A percentile compares a stretch with the other conserved stretches of the same genome.
phyloP scores from a whole-genome alignment of 495 filamentous ascomycete genomes.

The Monascus purpureus region DNA sequence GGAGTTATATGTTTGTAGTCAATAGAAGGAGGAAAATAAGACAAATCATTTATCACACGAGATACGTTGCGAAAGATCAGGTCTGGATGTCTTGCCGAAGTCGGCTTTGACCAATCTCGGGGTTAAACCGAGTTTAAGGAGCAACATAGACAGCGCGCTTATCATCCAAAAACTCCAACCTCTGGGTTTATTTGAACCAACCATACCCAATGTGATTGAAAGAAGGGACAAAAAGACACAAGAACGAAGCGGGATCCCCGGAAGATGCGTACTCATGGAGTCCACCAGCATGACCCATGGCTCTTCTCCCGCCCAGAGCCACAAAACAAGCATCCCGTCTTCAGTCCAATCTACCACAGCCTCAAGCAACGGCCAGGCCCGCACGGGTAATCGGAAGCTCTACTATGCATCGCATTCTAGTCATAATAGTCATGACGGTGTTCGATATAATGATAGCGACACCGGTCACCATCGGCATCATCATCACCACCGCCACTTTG shows the following conservation, averaged over 20 bases:
- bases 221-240: neutral
- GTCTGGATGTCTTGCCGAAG: too few species aligned
- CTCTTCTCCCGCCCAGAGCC: constrained; percentile 7
- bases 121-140: too few species aligned
- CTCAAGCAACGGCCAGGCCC: neutral
- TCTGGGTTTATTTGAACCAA: too few species aligned
- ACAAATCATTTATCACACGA: too few species aligned
- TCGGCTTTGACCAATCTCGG: too few species aligned
- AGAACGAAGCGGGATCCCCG: neutral
- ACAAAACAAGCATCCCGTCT: constrained; percentile 6
- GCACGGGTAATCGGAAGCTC: neutral
- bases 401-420: constrained; percentile 1
- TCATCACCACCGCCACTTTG: constrained; percentile 8
- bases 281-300: constrained; percentile 15
- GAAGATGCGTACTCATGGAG: constrained; percentile 1
- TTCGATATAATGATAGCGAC: neutral
- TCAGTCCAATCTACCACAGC: constrained; percentile 9
- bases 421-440: constrained; percentile 1
- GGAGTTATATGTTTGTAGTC: too few species aligned
- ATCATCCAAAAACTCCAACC: too few species aligned
- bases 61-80: too few species aligned
- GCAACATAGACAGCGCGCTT: too few species aligned
- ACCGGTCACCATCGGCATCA: constrained; percentile 2
- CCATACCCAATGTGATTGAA: too few species aligned
- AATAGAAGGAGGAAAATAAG: too few species aligned